Evolutionary conservation across 768 basidiomycete genomes (phyloP).

Genomic region (Pulveroboletus ravenelii): DNA sequence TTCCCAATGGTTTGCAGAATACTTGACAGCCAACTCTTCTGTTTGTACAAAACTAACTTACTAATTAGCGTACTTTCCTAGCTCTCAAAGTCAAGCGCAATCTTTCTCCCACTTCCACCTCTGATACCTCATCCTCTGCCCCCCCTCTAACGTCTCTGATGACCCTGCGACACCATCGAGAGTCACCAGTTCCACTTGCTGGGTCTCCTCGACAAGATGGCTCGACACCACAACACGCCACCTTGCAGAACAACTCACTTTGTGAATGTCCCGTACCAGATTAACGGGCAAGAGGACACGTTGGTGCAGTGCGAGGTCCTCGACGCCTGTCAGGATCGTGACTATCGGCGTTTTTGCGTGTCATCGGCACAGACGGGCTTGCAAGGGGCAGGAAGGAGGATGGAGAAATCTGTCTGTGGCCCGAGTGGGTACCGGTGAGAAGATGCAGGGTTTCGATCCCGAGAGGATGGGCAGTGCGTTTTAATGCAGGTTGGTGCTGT

Average conservation of each 20-base stretch:
- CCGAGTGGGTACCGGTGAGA: neutral
- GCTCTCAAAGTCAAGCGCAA: slow-evolving; percentile 2
- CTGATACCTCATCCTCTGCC: slow-evolving; percentile 11
- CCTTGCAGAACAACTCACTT: slow-evolving; percentile 19
- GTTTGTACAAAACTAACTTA: too few relatives aligned
- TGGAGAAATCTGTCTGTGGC: slow-evolving; percentile 1
- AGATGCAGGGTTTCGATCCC: too few relatives aligned
- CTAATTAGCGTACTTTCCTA: too few relatives aligned
- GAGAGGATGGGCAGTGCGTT: too few relatives aligned
- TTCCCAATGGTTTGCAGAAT: too few relatives aligned
- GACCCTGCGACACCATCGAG: neutral
- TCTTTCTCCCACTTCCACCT: slow-evolving; percentile 9
- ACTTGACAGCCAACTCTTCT: too few relatives aligned
- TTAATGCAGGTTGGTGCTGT: too few relatives aligned
- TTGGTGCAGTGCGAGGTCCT: neutral
- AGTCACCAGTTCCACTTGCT: neutral
- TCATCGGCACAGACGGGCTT: neutral
- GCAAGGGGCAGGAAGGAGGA: neutral
- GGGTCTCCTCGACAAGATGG: too few relatives aligned
- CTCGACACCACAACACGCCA: neutral
- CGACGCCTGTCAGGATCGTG: slow-evolving; percentile 16
- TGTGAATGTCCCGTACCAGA: neutral
- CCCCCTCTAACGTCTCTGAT: neutral
- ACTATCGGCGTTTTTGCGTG: slow-evolving; percentile 7
- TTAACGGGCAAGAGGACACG: slow-evolving; percentile 12